Conservation (phyloP, 2,329 filamentous ascomycete species). For the Aspergillus pseudonomiae region DNA sequence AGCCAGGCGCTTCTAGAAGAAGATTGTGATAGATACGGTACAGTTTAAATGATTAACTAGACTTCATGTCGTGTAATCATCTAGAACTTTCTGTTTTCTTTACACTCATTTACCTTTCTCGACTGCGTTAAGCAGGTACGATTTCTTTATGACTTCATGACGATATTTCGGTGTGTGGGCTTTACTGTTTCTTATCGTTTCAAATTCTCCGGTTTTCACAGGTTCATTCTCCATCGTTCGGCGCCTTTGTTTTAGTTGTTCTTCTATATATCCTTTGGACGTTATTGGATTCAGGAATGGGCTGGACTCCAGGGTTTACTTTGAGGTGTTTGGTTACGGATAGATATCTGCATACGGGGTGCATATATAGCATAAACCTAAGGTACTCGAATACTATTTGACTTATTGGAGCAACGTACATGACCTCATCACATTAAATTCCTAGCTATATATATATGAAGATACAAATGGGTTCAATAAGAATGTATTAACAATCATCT, state of each 20-base stretch:
- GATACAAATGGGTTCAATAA: background rate
- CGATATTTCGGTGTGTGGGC: background rate
- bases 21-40: conserved; percentile 36
- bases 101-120: background rate
- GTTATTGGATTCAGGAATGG: background rate
- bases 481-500: conserved; percentile 17
- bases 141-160: background rate
- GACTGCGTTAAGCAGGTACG: background rate
- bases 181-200: background rate
- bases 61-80: background rate
- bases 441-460: conserved; percentile 5
- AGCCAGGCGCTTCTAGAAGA: conserved; percentile 33
- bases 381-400: background rate
- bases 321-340: background rate
- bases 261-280: background rate
- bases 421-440: conserved; percentile 3
- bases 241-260: background rate
- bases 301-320: background rate
- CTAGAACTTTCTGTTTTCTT: background rate
- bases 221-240: background rate
- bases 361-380: background rate
- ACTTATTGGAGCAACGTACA: background rate
- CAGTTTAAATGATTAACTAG: conserved; percentile 28
- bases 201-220: background rate
- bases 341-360: background rate